Base-by-base conservation (phyloP, 2,329 filamentous ascomycete species). In the Trichoderma lentiforme region DNA sequence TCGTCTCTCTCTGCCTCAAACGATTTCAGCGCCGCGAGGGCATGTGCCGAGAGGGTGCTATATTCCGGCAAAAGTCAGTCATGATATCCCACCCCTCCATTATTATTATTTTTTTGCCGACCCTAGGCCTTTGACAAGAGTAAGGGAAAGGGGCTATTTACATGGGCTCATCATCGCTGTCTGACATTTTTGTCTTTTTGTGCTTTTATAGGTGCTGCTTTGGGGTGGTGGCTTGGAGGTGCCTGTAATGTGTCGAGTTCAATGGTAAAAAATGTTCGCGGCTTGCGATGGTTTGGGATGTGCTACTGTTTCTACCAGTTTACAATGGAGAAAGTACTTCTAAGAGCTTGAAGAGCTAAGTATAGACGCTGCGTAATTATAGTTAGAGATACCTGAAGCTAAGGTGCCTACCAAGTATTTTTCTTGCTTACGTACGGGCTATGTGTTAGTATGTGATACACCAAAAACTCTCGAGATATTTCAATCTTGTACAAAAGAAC, bases 1-100 rank as follows among this genome's bases (percentile, higher is more conserved):
- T 86, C 87, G 79, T 94, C 91, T 74, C 90, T 89, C 80, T 95
- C 93, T 61, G 85, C 83, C 78, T 93, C 91, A 82, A 96, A 95
- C 74, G 91, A 87, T 79, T 91, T 86, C 72, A 95, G 85, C n/a
- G 91, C 90, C 30, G 86, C 87, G 56, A 95, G 85, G 4, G 93
- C 87, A 73, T 88, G 85, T 47, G 87, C 83, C 6, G 92, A 92
- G 73, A 96, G 88, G 72, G 86, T 84, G 74, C 80, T 81, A 34
- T 21, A 24, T 26, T 43, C 6, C 6, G n/a, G 28, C 15, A 30
- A 30, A 32, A 9, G 56, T 62, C 57, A 70, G 47, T 26, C 39
- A 43, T n/a, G 0, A 43, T 43, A 43, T 43, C 15, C 39, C 15
- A 43, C 39, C 36, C 36, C 39, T 43, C 15, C 39, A 18, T n/a